phyloP scores from a whole-genome alignment of 768 basidiomycete species.

The Tephrocybe rancida region DNA sequence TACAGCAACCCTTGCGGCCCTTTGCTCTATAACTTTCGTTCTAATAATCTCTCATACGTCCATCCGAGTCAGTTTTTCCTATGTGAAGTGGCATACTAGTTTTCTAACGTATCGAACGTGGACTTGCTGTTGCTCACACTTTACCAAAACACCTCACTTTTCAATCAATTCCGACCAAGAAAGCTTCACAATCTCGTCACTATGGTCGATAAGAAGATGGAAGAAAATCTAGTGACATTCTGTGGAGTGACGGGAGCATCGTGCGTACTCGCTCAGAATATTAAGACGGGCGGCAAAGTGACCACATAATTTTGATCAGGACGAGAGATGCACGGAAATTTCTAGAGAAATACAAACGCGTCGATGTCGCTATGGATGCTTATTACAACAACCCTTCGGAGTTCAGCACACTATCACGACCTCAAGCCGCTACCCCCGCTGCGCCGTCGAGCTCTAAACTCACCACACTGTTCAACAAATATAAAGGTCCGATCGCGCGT shows the following conservation, averaged over 20 bases:
- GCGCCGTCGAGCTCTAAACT: constrained; percentile 57
- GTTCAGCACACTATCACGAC: constrained; percentile 25
- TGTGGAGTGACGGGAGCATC: constrained; percentile 68
- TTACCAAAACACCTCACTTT: constrained; percentile 6
- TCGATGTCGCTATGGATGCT: constrained; percentile 75
- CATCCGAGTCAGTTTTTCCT: constrained; percentile 15
- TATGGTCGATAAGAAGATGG: constrained; percentile 47
- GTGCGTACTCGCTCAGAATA: constrained; percentile 45
- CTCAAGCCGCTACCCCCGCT: constrained; percentile 20
- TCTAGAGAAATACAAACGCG: constrained; percentile 67
- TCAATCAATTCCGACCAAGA: constrained; percentile 9
- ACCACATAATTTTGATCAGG: constrained; percentile 33
- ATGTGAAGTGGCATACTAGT: not conserved
- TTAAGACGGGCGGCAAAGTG: constrained; percentile 24
- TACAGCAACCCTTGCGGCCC: constrained; percentile 3
- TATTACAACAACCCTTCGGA: constrained; percentile 61
- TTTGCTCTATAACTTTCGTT: constrained; percentile 3
- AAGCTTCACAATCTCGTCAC: constrained; percentile 1
- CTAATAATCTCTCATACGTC: constrained; percentile 2
- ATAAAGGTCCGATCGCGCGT: constrained; percentile 54
- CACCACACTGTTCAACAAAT: constrained; percentile 60
- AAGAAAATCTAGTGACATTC: constrained; percentile 59
- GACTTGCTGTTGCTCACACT: not conserved
- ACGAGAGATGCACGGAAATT: constrained; percentile 66
- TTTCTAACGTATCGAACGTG: constrained; percentile 10